phyloP scores from a whole-genome alignment of 1,139 yeast species.

The Pichia sp. region DNA sequence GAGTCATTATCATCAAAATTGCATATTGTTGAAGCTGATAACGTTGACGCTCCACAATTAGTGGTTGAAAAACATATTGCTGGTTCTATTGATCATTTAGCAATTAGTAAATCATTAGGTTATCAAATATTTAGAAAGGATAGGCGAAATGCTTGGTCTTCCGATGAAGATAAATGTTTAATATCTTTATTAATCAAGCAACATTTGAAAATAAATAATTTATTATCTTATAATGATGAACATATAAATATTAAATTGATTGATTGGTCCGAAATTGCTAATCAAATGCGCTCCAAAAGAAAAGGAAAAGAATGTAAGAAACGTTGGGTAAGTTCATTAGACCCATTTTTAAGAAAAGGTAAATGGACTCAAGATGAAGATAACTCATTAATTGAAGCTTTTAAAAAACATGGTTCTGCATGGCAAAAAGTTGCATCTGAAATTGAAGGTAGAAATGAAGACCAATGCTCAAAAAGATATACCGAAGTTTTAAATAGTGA shows the following conservation, averaged over 20 bases:
- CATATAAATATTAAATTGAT: constrained; percentile 33
- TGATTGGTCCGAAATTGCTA: constrained; percentile 71
- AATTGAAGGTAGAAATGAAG: constrained; percentile 84
- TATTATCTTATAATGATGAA: constrained; percentile 19
- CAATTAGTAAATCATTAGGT: constrained; percentile 68
- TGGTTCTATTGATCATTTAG: constrained; percentile 52
- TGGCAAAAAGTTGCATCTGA: constrained; percentile 82
- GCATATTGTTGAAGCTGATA: background rate
- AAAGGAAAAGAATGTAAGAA: constrained; percentile 67
- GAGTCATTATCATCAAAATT: background rate
- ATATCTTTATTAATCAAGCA: constrained; percentile 32
- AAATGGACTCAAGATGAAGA: constrained; percentile 90
- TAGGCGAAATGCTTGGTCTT: constrained; percentile 61
- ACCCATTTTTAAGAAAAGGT: constrained; percentile 77
- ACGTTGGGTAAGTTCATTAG: constrained; percentile 74
- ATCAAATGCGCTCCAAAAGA: constrained; percentile 35
- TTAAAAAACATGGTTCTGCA: constrained; percentile 61
- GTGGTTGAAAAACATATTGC: constrained; percentile 24
- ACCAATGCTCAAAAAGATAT: constrained; percentile 90
- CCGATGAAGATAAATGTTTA: constrained; percentile 53
- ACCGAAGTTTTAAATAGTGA: constrained; percentile 82
- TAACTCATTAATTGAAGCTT: constrained; percentile 55
- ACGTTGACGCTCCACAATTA: constrained; percentile 2
- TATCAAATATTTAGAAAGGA: constrained; percentile 63
- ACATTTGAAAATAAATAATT: constrained; percentile 12